Percentiles rank a stretch among this genome's conserved stretches.
Conservation (phyloP, 1,139 yeast species). For the Kodamaea ohmeri region DNA sequence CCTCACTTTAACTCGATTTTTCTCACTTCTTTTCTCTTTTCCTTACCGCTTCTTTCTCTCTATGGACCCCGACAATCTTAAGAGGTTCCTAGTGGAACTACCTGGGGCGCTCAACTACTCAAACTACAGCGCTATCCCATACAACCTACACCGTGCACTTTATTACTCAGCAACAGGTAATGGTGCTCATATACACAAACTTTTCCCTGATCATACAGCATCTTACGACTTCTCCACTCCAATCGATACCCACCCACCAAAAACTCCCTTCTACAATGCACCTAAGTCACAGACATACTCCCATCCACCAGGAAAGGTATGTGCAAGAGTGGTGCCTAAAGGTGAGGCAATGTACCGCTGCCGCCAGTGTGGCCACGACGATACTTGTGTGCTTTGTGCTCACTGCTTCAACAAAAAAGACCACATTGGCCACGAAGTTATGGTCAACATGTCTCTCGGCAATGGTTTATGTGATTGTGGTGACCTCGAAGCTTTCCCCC, state of each 20-base stretch:
- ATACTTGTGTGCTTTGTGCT: conserved; percentile 70
- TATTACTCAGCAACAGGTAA: conserved; percentile 33
- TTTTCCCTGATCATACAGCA: conserved; percentile 1
- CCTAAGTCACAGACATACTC: conserved; percentile 11
- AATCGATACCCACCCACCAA: not conserved
- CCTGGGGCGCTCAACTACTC: conserved; percentile 23
- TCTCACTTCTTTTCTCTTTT: too few species aligned
- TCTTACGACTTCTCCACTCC: conserved; percentile 1
- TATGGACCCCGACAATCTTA: conserved; percentile 18
- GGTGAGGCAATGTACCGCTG: conserved; percentile 72
- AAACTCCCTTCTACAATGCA: not conserved
- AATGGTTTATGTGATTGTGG: conserved; percentile 89
- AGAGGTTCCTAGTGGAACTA: conserved; percentile 28
- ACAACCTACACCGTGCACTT: conserved; percentile 25
- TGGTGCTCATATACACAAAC: conserved; percentile 21
- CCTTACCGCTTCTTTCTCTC: too few species aligned
- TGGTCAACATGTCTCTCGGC: conserved; percentile 49
- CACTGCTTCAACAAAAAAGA: conserved; percentile 67
- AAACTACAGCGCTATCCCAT: conserved; percentile 16
- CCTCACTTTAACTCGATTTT: too few species aligned
- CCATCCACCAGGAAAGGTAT: conserved; percentile 51
- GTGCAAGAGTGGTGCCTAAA: conserved; percentile 57
- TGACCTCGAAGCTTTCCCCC: conserved; percentile 74
- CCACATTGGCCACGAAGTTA: conserved; percentile 63
- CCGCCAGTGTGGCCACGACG: conserved; percentile 63